Conservation (phyloP, 176 grass and related monocot species). For the Microstegium vimineum region DNA sequence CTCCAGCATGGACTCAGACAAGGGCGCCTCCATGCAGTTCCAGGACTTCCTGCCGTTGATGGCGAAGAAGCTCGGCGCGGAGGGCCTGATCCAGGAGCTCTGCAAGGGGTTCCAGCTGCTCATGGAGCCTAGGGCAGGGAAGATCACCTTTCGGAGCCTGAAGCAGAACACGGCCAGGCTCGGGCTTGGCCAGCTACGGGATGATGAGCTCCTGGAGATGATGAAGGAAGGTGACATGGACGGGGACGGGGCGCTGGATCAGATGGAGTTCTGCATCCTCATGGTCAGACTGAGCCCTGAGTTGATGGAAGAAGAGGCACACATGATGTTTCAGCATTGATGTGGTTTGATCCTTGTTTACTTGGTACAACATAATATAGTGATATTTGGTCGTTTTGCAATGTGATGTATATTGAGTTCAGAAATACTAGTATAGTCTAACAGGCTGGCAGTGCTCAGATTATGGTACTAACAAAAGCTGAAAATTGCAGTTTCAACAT, state of each 20-base stretch:
- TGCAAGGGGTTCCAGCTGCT: slow-evolving; percentile 96
- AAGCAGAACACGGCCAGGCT: slow-evolving; percentile 49
- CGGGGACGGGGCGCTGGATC: slow-evolving; percentile 64
- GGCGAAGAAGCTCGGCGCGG: slow-evolving; percentile 65
- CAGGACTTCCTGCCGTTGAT: slow-evolving; percentile 83
- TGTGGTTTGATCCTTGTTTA: slow-evolving; percentile 10
- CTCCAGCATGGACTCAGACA: background rate
- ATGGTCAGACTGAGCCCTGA: slow-evolving; percentile 86
- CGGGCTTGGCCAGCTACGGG: slow-evolving; percentile 49
- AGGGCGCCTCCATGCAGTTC: slow-evolving; percentile 33
- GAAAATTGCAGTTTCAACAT: no score
- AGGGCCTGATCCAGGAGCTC: slow-evolving; percentile 82
- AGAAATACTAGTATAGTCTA: background rate
- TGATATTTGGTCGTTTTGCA: background rate
- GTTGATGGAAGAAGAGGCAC: slow-evolving; percentile 49
- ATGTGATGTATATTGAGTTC: background rate
- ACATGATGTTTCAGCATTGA: slow-evolving; percentile 31
- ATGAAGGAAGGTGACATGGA: slow-evolving; percentile 74
- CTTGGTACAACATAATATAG: slow-evolving; percentile 24
- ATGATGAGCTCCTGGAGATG: slow-evolving; percentile 69
- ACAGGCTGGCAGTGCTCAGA: background rate
- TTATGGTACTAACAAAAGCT: background rate
- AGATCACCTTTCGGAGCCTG: slow-evolving; percentile 80
- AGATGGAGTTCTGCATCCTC: slow-evolving; percentile 87
- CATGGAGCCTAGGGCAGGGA: slow-evolving; percentile 53